Evolutionary conservation across 306 rosid species (phyloP), one percentile per base, ranked within the genome.

Genomic region (Rosa persica): DNA sequence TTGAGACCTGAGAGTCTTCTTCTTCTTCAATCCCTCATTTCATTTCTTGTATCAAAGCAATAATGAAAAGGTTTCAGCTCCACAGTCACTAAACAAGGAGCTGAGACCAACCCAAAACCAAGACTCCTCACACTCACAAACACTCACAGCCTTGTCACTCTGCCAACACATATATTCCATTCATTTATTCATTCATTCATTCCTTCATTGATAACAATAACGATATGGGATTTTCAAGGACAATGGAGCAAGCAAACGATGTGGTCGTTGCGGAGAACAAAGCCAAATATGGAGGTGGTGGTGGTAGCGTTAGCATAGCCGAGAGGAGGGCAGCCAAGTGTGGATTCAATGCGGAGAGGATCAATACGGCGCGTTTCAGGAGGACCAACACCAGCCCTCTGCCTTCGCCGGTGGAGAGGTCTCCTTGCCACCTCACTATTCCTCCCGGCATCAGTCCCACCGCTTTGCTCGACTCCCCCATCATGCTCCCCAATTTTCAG

Each of bases 391-490:
- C 82, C 15, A 85, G 75, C 57, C 82, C 92, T 30, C 75, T 75
- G 51, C 38, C 77, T 60, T 79, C 72, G 6, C 73, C 76, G 20
- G 60, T 42, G 1, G 69, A 68, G 19, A 40, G 78, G 60, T 91
- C 95, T 6, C 91, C 97, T 0, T 64, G 83, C 72, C 85, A 87
- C 67, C 85, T 90, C 66, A 86, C 93, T 19, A 83, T 93, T 40
- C 96, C 97, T 0, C 77, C 88, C 16, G 96, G 96, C 8, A 90
- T 92, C 60, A 90, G 90, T 83, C 97, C 97, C 62, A 85, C 91
- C 27, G 86, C 91, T 0, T 79, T 94, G 88, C 92, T 92, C 80
- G 97, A 90, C 54, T 89, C 97, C 7, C 91, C 98, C 0, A 52
- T 92, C 67, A 85, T 90, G 98, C 91, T 94, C 19, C 88, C 86